A percentile compares a stretch with the other conserved stretches of the same genome.
Conservation (phyloP, 1,284 basidiomycete species). For the Paramarasmius palmivorus region DNA sequence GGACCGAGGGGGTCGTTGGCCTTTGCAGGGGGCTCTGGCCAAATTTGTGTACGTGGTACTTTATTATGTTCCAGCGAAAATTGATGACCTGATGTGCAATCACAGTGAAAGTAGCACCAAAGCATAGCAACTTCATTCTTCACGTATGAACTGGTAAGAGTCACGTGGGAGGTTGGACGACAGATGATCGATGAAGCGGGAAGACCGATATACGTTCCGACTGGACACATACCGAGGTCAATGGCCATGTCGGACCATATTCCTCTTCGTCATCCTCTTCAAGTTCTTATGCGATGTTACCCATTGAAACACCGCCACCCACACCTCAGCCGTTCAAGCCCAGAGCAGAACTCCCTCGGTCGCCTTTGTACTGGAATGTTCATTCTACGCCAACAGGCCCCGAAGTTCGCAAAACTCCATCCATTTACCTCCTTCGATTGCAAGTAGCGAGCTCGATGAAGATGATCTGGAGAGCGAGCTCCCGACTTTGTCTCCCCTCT, state of each 20-base stretch:
- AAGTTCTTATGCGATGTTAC: no score
- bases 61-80: conserved; percentile 4
- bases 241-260: background rate
- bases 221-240: background rate
- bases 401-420: no score
- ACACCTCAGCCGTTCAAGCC: no score
- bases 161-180: background rate
- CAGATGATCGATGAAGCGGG: background rate
- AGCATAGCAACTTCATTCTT: conserved; percentile 88
- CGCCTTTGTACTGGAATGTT: no score
- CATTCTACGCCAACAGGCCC: no score
- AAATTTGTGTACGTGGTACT: conserved; percentile 74
- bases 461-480: background rate
- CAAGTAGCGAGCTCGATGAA: background rate
- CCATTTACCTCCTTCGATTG: no score
- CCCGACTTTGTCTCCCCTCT: background rate
- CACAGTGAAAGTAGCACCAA: conserved; percentile 86
- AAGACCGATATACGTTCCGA: background rate
- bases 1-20: conserved; percentile 72
- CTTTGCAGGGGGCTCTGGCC: conserved; percentile 90
- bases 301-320: no score
- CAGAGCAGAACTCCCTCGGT: no score
- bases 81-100: conserved; percentile 16
- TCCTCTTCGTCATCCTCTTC: no score
- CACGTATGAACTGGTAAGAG: conserved; percentile 73